Evolutionary conservation across 768 basidiomycete species (phyloP), one percentile per base, ranked within the genome.

Genomic region (Psilocybe cubensis): DNA sequence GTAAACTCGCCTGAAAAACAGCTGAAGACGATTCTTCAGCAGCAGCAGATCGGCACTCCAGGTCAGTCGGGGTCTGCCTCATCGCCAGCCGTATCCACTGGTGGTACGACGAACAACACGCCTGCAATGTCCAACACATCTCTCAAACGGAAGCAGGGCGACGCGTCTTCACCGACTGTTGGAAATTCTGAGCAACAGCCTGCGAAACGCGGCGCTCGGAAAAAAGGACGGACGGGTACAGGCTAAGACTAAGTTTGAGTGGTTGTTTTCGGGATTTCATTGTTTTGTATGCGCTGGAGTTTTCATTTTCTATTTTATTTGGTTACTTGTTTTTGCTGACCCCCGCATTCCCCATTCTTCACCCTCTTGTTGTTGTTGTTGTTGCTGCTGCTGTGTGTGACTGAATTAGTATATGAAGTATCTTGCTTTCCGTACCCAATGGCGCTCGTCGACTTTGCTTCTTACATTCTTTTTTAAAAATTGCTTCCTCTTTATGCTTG

Each of bases 1-100:
- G 75, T 77, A 56, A 84, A 77, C 57, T 82, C 84, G 23, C 83
- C 83, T 11, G 80, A 79, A 70, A 89, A 90, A 72, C 83, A 84
- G 72, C 80, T 82, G 66, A 87, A 88, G 67, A 79, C 80, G 47
- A 80, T 83, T 59, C 80, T 79, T 21, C 66, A 55, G 31, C 63
- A 59, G 25, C 61, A 53, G 35, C 67, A 60, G 21, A 53, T 48
- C 8, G 61, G 57, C 53, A 60, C 60, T 10, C 58, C 60, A 38
- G 57, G 64, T 0, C 62, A 67, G 45, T 63, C 72, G 50, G 74
- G 74, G 54, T 66, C 73, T 2, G 66, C 72, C 11, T 61, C 69
- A 6, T 69, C 67, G 25, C 68, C 70, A 21, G 66, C 66, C 12
- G 61, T 68, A 11, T 72, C 76, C 28, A 71, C 77, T 1, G 70